These are phyloP conservation scores for Fusarium poae DNA, from an alignment of 2,329 filamentous ascomycete species.

Conservation along the genomic window DNA sequence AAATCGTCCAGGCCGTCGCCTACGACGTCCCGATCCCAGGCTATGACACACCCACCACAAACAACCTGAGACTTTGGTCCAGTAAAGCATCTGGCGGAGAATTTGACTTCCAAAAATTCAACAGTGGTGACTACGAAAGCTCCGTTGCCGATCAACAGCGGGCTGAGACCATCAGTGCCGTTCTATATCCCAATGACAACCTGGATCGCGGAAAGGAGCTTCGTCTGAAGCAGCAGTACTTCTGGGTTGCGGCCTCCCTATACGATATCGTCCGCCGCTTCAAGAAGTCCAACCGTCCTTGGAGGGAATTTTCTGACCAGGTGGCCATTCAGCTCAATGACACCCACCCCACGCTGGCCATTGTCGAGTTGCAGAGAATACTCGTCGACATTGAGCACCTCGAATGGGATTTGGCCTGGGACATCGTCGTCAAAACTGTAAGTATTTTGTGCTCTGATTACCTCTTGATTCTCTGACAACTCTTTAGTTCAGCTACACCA, in stretches of 20 bases:
- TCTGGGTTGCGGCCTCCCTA: constrained; percentile 97
- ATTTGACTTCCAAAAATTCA: constrained; percentile 99
- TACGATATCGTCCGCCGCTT: constrained; percentile 97
- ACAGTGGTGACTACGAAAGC: constrained; percentile 96
- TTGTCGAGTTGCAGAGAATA: constrained; percentile 95
- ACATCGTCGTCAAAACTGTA: constrained; percentile 77
- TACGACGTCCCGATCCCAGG: constrained; percentile 95
- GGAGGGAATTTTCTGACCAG: constrained; percentile 93
- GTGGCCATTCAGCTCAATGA: constrained; percentile 98
- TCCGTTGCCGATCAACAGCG: constrained; percentile 98
- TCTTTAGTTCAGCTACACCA: constrained; percentile 90
- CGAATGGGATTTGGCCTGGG: constrained; percentile 94
- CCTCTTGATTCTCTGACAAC: constrained; percentile 19
- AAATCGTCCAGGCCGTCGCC: constrained; percentile 90
- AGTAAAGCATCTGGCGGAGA: constrained; percentile 97
- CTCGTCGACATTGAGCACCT: constrained; percentile 89
- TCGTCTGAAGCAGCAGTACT: constrained; percentile 98
- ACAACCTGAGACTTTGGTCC: constrained; percentile 97
- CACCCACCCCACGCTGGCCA: constrained; percentile 94
- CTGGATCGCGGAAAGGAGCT: constrained; percentile 96
- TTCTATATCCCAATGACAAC: constrained; percentile 98
- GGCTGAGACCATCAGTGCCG: constrained; percentile 98
- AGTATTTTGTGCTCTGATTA: constrained; percentile 48
- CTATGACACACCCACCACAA: constrained; percentile 89
- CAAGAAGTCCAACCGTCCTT: constrained; percentile 94